A percentile compares a stretch with the other conserved stretches of the same genome.
These are phyloP conservation scores for Penicillium cosmopolitanum DNA, from an alignment of 495 filamentous ascomycete species.

Conservation along the genomic window DNA sequence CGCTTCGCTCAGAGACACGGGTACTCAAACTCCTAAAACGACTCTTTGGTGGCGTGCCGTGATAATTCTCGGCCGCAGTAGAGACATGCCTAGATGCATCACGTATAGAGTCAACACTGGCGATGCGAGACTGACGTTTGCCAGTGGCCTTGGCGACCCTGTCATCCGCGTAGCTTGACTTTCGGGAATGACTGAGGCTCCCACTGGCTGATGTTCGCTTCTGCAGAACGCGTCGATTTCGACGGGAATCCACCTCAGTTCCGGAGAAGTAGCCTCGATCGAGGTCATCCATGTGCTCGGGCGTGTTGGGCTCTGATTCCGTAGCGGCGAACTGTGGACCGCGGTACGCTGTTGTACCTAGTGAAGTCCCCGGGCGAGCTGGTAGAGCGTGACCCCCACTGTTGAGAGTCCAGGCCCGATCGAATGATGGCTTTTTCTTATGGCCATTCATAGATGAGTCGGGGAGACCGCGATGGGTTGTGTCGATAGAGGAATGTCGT, in stretches of 20 bases:
- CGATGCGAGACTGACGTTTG: constrained; percentile 76
- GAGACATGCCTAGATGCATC: constrained; percentile 44
- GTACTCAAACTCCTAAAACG: constrained; percentile 53
- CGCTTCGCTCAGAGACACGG: constrained; percentile 35
- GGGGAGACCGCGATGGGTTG: constrained; percentile 42
- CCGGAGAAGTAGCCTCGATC: constrained; percentile 96
- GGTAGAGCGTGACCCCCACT: constrained; percentile 37
- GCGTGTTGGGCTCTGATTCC: constrained; percentile 35
- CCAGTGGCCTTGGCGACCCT: constrained; percentile 50
- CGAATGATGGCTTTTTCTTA: constrained; percentile 85
- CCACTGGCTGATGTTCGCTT: constrained; percentile 67
- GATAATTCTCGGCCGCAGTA: constrained; percentile 61
- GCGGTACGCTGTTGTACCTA: constrained; percentile 33
- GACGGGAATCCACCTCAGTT: constrained; percentile 75
- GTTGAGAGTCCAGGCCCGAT: constrained; percentile 85
- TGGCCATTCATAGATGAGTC: constrained; percentile 48
- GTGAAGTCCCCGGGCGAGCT: constrained; percentile 41
- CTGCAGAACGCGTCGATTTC: constrained; percentile 72
- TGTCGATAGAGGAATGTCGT: constrained; percentile 82
- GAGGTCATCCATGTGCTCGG: constrained; percentile 56
- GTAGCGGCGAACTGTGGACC: constrained; percentile 23
- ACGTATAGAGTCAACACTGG: constrained; percentile 66
- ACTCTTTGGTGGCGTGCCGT: constrained; percentile 49
- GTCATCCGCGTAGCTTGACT: constrained; percentile 76
- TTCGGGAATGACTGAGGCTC: constrained; percentile 58